Evolutionary conservation across 2,329 filamentous ascomycete species (phyloP).

Genomic region (Pseudogymnoascus sp.): DNA sequence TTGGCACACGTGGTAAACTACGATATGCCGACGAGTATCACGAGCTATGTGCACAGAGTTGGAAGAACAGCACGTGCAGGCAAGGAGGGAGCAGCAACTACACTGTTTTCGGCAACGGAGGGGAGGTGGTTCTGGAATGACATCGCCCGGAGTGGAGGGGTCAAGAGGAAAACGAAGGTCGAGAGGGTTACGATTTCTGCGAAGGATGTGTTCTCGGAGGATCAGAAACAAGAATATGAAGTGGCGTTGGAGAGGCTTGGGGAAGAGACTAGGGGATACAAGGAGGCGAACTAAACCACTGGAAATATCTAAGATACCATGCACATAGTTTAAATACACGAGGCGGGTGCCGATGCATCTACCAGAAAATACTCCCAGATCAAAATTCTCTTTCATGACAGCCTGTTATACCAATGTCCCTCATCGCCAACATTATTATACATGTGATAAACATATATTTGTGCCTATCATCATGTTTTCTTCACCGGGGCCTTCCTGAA

Average conservation of each 20-base stretch:
- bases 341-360: not conserved
- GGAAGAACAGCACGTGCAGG: conserved; percentile 84
- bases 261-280: conserved; percentile 36
- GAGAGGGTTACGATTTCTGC: conserved; percentile 36
- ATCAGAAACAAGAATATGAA: conserved; percentile 37
- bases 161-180: conserved; percentile 40
- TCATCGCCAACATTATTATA: not conserved
- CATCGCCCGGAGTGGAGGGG: conserved; percentile 53
- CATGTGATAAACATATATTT: not conserved
- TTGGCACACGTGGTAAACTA: conserved; percentile 89
- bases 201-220: conserved; percentile 32
- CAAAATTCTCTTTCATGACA: not conserved
- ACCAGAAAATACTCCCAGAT: not conserved
- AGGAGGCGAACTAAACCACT: not conserved
- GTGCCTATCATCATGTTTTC: conserved; percentile 14
- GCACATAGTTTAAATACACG: not conserved
- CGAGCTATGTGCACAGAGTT: conserved; percentile 84
- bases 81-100: conserved; percentile 72
- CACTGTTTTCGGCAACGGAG: conserved; percentile 72
- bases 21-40: conserved; percentile 74
- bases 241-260: conserved; percentile 55
- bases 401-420: not conserved
- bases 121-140: conserved; percentile 82
- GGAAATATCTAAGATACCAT: conserved; percentile 4
- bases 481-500: conserved; percentile 52